Percentiles rank a stretch among this genome's conserved stretches.
Evolutionary conservation across 805 yeast genomes (phyloP).

Genomic region (Candida verbasci): DNA sequence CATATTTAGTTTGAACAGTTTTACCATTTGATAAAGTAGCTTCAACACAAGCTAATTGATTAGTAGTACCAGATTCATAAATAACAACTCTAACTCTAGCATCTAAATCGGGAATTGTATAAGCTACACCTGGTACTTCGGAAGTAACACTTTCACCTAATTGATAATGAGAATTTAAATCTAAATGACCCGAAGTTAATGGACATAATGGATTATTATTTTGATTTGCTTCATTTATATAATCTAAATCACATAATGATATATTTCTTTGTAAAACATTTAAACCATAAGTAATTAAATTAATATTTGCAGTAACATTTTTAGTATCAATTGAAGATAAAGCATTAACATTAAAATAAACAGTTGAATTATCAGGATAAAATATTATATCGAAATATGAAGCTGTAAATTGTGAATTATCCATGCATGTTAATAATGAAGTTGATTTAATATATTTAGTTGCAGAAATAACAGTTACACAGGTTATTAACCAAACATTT

Average conservation of each 20-base stretch:
- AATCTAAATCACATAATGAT: conserved; percentile 58
- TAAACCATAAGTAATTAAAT: conserved; percentile 78
- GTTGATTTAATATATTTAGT: conserved; percentile 41
- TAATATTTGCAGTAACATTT: conserved; percentile 60
- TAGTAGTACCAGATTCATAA: conserved; percentile 36
- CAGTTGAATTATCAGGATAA: conserved; percentile 61
- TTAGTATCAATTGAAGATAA: conserved; percentile 60
- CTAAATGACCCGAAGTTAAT: conserved; percentile 80
- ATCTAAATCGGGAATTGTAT: conserved; percentile 88
- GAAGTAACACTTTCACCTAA: conserved; percentile 39
- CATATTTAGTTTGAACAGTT: conserved; percentile 89
- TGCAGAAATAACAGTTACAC: neutral
- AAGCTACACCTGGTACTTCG: conserved; percentile 78
- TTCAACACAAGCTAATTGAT: conserved; percentile 83
- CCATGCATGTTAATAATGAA: conserved; percentile 90
- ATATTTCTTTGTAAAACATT: conserved; percentile 51
- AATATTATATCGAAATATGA: conserved; percentile 72
- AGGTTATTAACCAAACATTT: neutral
- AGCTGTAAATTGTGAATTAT: conserved; percentile 80
- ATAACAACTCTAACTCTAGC: conserved; percentile 79
- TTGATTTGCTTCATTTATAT: conserved; percentile 12
- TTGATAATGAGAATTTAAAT: conserved; percentile 49
- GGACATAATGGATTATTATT: conserved; percentile 60
- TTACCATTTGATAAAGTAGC: conserved; percentile 83
- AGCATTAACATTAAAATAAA: conserved; percentile 67